phyloP scores from a whole-genome alignment of 345 rosid species.

The Citrus inodora region DNA sequence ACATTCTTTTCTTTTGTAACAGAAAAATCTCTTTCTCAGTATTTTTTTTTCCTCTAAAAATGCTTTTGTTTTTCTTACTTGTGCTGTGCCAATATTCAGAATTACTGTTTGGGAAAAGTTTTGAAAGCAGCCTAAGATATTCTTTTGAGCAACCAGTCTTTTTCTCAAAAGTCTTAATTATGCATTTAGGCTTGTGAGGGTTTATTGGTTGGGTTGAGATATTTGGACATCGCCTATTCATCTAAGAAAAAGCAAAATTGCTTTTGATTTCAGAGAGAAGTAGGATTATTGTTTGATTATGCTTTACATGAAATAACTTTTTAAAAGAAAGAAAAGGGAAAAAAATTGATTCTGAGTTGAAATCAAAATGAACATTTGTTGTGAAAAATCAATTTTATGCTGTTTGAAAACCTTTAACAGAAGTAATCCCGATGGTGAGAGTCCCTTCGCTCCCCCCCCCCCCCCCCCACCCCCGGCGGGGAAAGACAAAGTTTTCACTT shows the following conservation, averaged over 20 bases:
- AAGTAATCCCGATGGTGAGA: neutral
- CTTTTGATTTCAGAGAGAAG: neutral
- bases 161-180: neutral
- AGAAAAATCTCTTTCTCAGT: neutral
- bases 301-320: neutral
- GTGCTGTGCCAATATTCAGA: neutral
- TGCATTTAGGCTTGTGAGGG: neutral
- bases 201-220: neutral
- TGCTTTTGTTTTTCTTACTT: neutral
- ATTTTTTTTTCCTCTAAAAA: neutral
- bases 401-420: neutral
- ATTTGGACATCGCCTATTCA: neutral
- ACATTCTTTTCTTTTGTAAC: neutral
- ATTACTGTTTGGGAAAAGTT: neutral
- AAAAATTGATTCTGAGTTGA: neutral
- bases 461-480: no score
- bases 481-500: neutral
- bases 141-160: neutral
- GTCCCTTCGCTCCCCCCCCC: neutral
- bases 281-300: neutral
- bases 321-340: neutral
- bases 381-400: neutral
- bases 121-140: neutral
- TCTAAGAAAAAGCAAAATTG: neutral
- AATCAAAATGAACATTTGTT: neutral